Evolutionary conservation across 495 filamentous ascomycete species (phyloP).

Genomic region (Xylaria curta): DNA sequence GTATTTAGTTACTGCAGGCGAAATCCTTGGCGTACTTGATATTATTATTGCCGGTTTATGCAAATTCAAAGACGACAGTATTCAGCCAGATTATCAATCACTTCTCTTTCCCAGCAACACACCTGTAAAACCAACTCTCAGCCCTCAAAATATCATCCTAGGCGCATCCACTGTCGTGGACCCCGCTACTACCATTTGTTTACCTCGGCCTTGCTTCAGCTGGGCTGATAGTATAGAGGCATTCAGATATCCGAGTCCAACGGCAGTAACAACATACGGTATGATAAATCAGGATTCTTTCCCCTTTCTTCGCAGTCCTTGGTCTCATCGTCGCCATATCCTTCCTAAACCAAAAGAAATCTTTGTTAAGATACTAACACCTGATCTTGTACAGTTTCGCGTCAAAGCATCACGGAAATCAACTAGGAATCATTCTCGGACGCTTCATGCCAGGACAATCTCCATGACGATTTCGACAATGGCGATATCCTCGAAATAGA

Average conservation of each 20-base stretch:
- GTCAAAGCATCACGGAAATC: conserved; percentile 41
- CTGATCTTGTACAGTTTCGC: conserved; percentile 28
- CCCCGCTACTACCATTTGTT: conserved; percentile 39
- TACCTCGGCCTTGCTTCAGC: conserved; percentile 34
- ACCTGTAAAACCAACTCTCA: conserved; percentile 29
- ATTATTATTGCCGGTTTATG: conserved; percentile 33
- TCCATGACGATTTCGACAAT: not conserved
- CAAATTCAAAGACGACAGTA: conserved; percentile 19
- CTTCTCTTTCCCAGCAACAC: conserved; percentile 31
- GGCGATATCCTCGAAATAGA: not conserved
- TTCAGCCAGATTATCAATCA: conserved; percentile 27
- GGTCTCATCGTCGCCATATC: not conserved
- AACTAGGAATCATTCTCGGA: conserved; percentile 32
- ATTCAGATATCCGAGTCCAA: conserved; percentile 14
- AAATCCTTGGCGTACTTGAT: conserved; percentile 37
- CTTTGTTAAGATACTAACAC: not conserved
- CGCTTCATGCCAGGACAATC: not conserved
- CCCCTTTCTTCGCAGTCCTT: not conserved
- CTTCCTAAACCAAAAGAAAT: not conserved
- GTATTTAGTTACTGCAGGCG: conserved; percentile 33
- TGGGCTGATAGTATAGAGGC: conserved; percentile 13
- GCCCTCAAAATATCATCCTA: conserved; percentile 30
- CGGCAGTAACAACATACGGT: conserved; percentile 33
- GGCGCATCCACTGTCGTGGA: conserved; percentile 33
- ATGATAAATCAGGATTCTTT: not conserved